Conservation (phyloP, 352 stramenopile genomes). For the Pythium aphanidermatum region DNA sequence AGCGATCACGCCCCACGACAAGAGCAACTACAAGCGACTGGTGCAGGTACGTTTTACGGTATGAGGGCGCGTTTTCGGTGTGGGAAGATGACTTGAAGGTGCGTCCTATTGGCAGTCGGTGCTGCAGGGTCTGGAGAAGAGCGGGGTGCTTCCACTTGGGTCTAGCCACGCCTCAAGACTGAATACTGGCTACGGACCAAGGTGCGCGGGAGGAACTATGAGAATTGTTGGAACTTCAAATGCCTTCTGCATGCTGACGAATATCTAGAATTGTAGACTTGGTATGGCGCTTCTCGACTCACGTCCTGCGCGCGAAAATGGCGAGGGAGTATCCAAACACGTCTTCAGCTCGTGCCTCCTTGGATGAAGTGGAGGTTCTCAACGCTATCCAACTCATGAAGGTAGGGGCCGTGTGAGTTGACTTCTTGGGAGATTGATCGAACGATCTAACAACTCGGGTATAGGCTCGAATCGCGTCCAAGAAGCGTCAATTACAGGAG, state of each 20-base stretch:
- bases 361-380: slow-evolving; percentile 16
- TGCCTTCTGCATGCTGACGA: too few relatives aligned
- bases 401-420: slow-evolving; percentile 2
- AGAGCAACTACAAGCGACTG: slow-evolving; percentile 54
- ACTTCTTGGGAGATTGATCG: background rate
- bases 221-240: background rate
- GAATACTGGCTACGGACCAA: slow-evolving; percentile 39
- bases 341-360: slow-evolving; percentile 7
- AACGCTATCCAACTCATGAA: slow-evolving; percentile 19
- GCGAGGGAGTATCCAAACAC: slow-evolving; percentile 11
- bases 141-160: slow-evolving; percentile 29
- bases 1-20: slow-evolving; percentile 47
- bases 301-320: slow-evolving; percentile 28
- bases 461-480: slow-evolving; percentile 38
- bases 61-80: background rate
- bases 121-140: slow-evolving; percentile 44
- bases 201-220: slow-evolving; percentile 16
- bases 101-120: too few relatives aligned
- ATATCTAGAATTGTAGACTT: slow-evolving; percentile 47
- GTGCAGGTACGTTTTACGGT: slow-evolving; percentile 26
- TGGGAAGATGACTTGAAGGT: background rate
- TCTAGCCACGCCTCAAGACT: slow-evolving; percentile 49
- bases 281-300: slow-evolving; percentile 42
- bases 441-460: background rate
- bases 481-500: slow-evolving; percentile 32